Evolutionary conservation across 2,329 filamentous ascomycete species (phyloP).

Genomic region (Fusarium sp.): DNA sequence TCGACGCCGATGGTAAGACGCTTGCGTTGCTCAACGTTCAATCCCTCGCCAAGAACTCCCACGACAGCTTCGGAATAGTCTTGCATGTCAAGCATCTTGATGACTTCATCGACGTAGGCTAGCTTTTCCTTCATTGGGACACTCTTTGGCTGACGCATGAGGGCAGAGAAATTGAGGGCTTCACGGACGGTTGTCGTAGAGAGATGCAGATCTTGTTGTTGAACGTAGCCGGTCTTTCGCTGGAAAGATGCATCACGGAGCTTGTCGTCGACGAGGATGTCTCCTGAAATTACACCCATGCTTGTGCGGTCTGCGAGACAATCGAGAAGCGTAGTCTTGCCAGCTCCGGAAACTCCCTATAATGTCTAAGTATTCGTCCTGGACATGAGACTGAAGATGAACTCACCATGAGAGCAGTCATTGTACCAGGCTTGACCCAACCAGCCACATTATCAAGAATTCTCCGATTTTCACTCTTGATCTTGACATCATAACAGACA

Average conservation of each 20-base stretch:
- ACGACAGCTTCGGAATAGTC: slow-evolving; percentile 76
- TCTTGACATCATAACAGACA: slow-evolving; percentile 80
- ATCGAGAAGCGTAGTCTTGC: slow-evolving; percentile 89
- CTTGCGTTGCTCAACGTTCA: slow-evolving; percentile 73
- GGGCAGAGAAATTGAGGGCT: slow-evolving; percentile 85
- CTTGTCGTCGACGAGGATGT: slow-evolving; percentile 76
- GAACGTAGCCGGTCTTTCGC: slow-evolving; percentile 88
- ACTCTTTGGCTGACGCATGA: slow-evolving; percentile 82
- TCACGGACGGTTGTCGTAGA: slow-evolving; percentile 87
- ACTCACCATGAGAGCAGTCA: slow-evolving; percentile 84
- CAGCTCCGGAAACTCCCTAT: slow-evolving; percentile 79
- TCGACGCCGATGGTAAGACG: slow-evolving; percentile 72
- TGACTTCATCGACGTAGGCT: slow-evolving; percentile 86
- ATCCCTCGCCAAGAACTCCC: slow-evolving; percentile 70
- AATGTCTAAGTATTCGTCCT: background rate
- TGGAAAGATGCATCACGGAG: slow-evolving; percentile 85
- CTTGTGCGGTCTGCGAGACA: slow-evolving; percentile 85
- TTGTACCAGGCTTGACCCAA: slow-evolving; percentile 90
- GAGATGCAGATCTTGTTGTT: slow-evolving; percentile 90
- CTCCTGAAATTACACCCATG: slow-evolving; percentile 86
- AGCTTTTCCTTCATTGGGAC: slow-evolving; percentile 80
- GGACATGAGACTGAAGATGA: fast-evolving
- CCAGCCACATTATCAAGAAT: slow-evolving; percentile 88
- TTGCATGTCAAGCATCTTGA: slow-evolving; percentile 74
- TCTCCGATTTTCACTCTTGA: slow-evolving; percentile 79